phyloP scores from a whole-genome alignment of 1,139 yeast genomes.

The Hyphopichia buzzinii region DNA sequence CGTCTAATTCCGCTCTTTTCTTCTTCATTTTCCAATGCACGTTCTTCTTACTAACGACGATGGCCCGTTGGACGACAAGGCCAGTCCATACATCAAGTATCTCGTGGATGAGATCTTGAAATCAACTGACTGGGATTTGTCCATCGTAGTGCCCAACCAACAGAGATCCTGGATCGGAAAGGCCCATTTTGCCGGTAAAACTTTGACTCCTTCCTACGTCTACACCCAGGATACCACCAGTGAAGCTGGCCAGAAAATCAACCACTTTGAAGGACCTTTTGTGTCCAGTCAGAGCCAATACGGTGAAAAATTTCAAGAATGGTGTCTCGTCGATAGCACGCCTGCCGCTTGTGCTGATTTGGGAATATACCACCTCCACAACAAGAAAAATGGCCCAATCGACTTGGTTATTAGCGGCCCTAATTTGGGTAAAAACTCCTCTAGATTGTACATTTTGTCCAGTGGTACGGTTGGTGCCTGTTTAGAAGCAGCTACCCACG shows the following conservation, averaged over 20 bases:
- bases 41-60: conserved; percentile 82
- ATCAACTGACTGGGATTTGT: conserved; percentile 78
- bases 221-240: conserved; percentile 48
- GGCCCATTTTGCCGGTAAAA: conserved; percentile 90
- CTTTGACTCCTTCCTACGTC: conserved; percentile 64
- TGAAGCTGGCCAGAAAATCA: conserved; percentile 25
- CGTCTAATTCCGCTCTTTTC: not conserved
- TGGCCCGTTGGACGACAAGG: conserved; percentile 79
- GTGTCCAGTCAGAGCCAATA: conserved; percentile 40
- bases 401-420: conserved; percentile 94
- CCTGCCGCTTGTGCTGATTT: conserved; percentile 96
- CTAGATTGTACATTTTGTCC: conserved; percentile 84
- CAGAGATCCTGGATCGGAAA: conserved; percentile 95
- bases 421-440: conserved; percentile 89
- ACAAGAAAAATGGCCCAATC: conserved; percentile 51
- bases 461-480: conserved; percentile 99
- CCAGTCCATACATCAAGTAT: conserved; percentile 86
- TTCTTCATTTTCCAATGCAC: conserved; percentile 27
- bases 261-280: conserved; percentile 70
- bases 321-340: conserved; percentile 86
- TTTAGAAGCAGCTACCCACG: conserved; percentile 87
- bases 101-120: conserved; percentile 67
- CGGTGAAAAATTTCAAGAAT: conserved; percentile 55
- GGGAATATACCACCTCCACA: conserved; percentile 69
- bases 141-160: conserved; percentile 78